Percentiles rank a stretch among this genome's conserved stretches.
These are phyloP conservation scores for Salix suchowensis DNA, from an alignment of 345 rosid species.

Conservation along the genomic window DNA sequence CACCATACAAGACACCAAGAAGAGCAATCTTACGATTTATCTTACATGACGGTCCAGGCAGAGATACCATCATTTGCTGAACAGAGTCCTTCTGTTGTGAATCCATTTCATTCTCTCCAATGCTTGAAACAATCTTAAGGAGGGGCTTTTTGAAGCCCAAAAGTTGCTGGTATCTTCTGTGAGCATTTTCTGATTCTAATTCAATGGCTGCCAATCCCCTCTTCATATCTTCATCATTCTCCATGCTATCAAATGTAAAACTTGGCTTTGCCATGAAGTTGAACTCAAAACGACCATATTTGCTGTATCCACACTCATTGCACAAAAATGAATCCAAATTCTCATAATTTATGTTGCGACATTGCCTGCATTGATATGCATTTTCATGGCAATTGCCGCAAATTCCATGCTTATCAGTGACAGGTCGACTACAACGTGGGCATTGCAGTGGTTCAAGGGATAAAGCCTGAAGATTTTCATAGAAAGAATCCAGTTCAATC, in stretches of 20 bases:
- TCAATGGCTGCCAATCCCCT: conserved; percentile 96
- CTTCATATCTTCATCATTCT: conserved; percentile 99
- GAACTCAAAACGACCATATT: conserved; percentile 97
- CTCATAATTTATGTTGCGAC: conserved; percentile 97
- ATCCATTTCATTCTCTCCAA: conserved; percentile 98
- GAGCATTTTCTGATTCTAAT: conserved; percentile 98
- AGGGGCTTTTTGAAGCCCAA: conserved; percentile 98
- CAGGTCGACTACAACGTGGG: conserved; percentile 97
- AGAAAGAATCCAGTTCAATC: conserved; percentile 99
- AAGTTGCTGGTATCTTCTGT: conserved; percentile 97
- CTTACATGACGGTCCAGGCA: conserved; percentile 97
- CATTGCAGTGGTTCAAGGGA: conserved; percentile 97
- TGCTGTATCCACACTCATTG: conserved; percentile 98
- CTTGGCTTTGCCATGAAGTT: conserved; percentile 99
- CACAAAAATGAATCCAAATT: conserved; percentile 96
- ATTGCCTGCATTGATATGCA: conserved; percentile 99
- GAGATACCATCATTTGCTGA: conserved; percentile 99
- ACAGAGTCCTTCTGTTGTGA: conserved; percentile 97
- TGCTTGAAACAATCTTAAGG: conserved; percentile 93
- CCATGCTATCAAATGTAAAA: conserved; percentile 94
- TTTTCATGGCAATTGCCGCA: conserved; percentile 98
- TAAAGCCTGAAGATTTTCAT: conserved; percentile 97
- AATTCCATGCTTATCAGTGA: conserved; percentile 94
- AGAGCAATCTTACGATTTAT: conserved; percentile 96
- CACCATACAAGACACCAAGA: conserved; percentile 97